These are phyloP conservation scores for Syncephalastrum racemosum DNA, from an alignment of 371 early-diverging fungal genomes.

Conservation along the genomic window DNA sequence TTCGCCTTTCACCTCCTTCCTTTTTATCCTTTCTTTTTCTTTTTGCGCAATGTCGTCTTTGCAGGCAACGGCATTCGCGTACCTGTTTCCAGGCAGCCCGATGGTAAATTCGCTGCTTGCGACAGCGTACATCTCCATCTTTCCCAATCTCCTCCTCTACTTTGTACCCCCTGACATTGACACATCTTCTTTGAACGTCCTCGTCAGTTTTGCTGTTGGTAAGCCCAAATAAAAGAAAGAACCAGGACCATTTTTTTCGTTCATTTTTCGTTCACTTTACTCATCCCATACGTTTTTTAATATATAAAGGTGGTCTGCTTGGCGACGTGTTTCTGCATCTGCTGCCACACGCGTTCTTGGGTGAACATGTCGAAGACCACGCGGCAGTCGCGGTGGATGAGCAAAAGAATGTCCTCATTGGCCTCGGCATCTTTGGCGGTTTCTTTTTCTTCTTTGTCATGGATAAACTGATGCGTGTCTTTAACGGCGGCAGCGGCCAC, in stretches of 20 bases:
- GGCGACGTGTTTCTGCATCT: constrained; percentile 88
- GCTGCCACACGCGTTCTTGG: constrained; percentile 77
- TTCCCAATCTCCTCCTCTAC: constrained; percentile 79
- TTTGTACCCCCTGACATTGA: constrained; percentile 82
- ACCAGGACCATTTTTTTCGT: no score
- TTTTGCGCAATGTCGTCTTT: constrained; percentile 28
- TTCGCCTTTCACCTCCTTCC: constrained; percentile 2
- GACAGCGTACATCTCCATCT: constrained; percentile 81
- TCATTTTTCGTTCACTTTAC: neutral
- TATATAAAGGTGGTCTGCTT: constrained; percentile 65
- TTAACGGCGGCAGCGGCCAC: constrained; percentile 68
- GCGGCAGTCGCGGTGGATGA: constrained; percentile 44
- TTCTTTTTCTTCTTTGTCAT: constrained; percentile 73
- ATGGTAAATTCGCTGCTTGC: constrained; percentile 74
- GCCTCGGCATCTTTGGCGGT: constrained; percentile 75
- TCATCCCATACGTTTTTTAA: no score
- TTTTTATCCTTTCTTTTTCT: neutral
- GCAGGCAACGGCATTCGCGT: constrained; percentile 47
- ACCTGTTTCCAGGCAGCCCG: constrained; percentile 63
- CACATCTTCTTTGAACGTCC: constrained; percentile 64
- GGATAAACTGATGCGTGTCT: constrained; percentile 83
- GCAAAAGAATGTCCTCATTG: constrained; percentile 68
- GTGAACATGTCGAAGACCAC: constrained; percentile 47
- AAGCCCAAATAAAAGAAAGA: no score
- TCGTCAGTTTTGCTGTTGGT: constrained; percentile 86